A percentile compares a stretch with the other conserved stretches of the same genome.
phyloP scores from a whole-genome alignment of 1,284 basidiomycete species.

The Schizopora paradoxa region DNA sequence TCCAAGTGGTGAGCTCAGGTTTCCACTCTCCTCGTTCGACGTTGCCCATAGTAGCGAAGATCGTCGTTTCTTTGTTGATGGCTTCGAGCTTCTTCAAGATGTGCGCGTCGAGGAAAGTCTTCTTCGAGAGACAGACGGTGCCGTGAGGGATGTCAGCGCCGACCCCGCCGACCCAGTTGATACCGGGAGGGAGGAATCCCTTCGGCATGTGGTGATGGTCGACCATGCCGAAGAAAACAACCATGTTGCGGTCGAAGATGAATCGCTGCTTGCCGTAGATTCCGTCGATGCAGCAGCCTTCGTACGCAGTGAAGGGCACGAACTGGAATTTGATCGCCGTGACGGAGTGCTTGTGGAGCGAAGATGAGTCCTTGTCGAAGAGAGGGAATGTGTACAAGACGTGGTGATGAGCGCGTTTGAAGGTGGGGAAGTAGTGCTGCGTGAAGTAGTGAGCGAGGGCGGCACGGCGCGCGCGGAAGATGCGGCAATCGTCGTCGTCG shows the following conservation, averaged over 20 bases:
- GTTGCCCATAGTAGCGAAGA: conserved; percentile 27
- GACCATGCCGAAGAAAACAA: conserved; percentile 29
- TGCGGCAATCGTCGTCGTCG: conserved; percentile 21
- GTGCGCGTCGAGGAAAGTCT: conserved; percentile 28
- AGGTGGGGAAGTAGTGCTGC: conserved; percentile 27
- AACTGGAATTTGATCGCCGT: conserved; percentile 28
- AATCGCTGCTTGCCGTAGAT: conserved; percentile 9
- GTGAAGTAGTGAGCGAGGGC: conserved; percentile 27
- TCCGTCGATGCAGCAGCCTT: conserved; percentile 5
- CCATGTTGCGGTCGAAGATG: conserved; percentile 16
- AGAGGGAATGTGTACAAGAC: conserved; percentile 29
- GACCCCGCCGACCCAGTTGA: conserved; percentile 24
- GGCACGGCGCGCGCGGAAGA: conserved; percentile 27
- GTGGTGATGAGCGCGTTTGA: conserved; percentile 25
- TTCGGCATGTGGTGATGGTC: conserved; percentile 22
- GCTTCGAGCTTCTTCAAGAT: conserved; percentile 25
- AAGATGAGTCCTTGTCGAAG: conserved; percentile 13
- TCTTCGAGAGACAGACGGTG: conserved; percentile 26
- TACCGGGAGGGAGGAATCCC: conserved; percentile 22
- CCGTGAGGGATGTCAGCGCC: conserved; percentile 25
- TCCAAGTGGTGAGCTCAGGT: conserved; percentile 27
- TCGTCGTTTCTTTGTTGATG: conserved; percentile 29
- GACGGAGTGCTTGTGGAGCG: conserved; percentile 19
- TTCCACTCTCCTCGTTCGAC: conserved; percentile 25
- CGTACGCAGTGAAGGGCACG: conserved; percentile 8